Base-by-base conservation (phyloP, 176 grass and related monocot species). In the Leersia perrieri region DNA sequence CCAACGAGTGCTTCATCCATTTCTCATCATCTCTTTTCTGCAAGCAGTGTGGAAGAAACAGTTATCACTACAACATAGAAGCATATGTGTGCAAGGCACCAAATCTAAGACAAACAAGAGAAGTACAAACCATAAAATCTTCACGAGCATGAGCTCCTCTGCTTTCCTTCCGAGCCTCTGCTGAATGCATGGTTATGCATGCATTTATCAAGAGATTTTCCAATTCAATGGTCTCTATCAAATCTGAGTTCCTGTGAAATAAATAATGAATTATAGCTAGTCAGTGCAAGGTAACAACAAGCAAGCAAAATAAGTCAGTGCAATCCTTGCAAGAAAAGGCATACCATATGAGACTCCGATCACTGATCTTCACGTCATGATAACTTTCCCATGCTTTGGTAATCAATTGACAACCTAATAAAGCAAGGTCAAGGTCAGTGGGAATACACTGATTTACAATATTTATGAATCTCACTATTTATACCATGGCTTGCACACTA, bases 141-240 rank as follows among this genome's bases (percentile, higher is more conserved):
- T 97, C 91, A 49, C 88, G 91, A 80, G 94, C 94, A 89, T 97
- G 94, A 71, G 94, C 94, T 79, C 94, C 91, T 83, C 91, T 85
- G 64, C 91, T 97, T 82, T 97, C 94, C 82, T 93, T 97, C 77
- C 91, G 87, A 60, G 94, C 94, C 81, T 97, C 94, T 0, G 91
- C 94, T 34, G 94, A 97, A 76, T 97, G 75, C 91, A 97, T 93
- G 68, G 94, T 97, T 70, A 93, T 87, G 70, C 68, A 91, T 80
- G 94, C 94, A 86, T 97, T 97, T 82, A 93, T 97, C 82, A 97
- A 82, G 25, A 97, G 74, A 89, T 97, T 97, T 82, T 93, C 94
- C 40, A 97, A 75, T 73, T 93, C 94, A 25, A 97, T 42, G 41
- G 94, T 91, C 81, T 97, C 94, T 76, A 97, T 89, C 73, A 97